Evolutionary conservation across 192 early-diverging fungal species (phyloP), one percentile per base, ranked within the genome.

Genomic region (Rhizophagus prolifer): DNA sequence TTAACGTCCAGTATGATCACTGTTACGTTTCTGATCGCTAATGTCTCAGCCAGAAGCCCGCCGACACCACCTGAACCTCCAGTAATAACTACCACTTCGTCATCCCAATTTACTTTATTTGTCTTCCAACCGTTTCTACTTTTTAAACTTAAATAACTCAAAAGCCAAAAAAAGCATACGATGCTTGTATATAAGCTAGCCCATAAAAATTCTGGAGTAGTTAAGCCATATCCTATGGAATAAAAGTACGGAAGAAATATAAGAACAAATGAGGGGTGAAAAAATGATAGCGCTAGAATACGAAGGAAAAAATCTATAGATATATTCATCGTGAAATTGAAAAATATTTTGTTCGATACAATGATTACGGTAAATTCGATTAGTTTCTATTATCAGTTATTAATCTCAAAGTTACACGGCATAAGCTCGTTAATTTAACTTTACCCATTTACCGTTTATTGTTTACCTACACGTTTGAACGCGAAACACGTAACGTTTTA

Each of bases 61-160:
- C 91, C 91, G 21, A 91, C 59, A 5, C 91, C 91, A 74, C 87
- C 84, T 2, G 88, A 85, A 69, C 88, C 88, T 89, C 90, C 90
- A 65, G 88, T 90, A n/a, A 91, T 82, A 72, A 91, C 67, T 10
- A 91, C 90, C 63, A 88, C 78, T 74, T 90, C 89, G 10, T 87
- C 78, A 23, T 81, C 77, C 90, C 90, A 91, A 69, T 88, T 80
- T 28, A 85, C 26, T 38, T 72, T 77, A 23, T 31, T 64, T 36
- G 66, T 74, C 7, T 46, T 77, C 21, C 78, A 70, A 12, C 75
- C 75, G 25, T 68, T 76, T 59, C 75, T 66, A 36, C 31, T 61
- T 25, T 54, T 59, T 59, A 36, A 68, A 38, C 58, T 68, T 19
- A 76, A 34, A 34, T 58, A 76, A 26, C 64, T 30, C 28, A 68